These are phyloP conservation scores for Coniochaeta sp. DNA, from an alignment of 2,329 filamentous ascomycete genomes.

Conservation along the genomic window DNA sequence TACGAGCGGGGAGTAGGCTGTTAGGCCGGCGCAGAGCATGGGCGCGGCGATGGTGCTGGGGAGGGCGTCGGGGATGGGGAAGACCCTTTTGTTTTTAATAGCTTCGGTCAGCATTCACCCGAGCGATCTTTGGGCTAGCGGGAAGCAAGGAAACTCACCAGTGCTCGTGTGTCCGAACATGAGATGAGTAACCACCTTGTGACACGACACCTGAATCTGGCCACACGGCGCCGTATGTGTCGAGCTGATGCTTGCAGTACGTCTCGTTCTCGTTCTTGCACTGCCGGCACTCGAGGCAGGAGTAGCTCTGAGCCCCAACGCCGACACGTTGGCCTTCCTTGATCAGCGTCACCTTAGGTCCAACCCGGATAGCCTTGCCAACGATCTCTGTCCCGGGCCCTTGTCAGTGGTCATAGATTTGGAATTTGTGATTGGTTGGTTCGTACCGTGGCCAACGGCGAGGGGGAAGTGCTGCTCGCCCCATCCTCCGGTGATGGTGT, in stretches of 20 bases:
- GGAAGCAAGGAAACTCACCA: constrained; percentile 31
- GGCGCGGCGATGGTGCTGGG: constrained; percentile 57
- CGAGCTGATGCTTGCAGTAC: constrained; percentile 54
- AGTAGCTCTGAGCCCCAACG: constrained; percentile 60
- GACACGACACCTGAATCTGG: constrained; percentile 42
- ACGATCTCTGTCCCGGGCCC: constrained; percentile 47
- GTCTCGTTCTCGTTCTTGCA: constrained; percentile 62
- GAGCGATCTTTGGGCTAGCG: neutral
- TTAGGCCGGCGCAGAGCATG: constrained; percentile 81
- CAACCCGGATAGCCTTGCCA: constrained; percentile 60
- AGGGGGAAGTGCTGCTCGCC: constrained; percentile 54
- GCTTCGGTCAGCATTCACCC: neutral
- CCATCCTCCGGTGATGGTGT: constrained; percentile 65
- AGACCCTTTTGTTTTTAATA: constrained; percentile 37
- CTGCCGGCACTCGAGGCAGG: constrained; percentile 56
- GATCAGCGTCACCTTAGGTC: constrained; percentile 52
- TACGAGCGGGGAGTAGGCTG: constrained; percentile 69
- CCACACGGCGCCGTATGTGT: constrained; percentile 52
- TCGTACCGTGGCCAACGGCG: constrained; percentile 57
- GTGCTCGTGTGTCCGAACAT: constrained; percentile 57
- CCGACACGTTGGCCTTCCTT: constrained; percentile 58
- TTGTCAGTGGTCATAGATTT: neutral
- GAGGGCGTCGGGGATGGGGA: constrained; percentile 70
- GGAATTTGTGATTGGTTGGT: constrained; percentile 3
- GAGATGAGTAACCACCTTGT: constrained; percentile 46